Evolutionary conservation across 2,329 filamentous ascomycete genomes (phyloP).

Genomic region (Conoideocrella luteorostrata): DNA sequence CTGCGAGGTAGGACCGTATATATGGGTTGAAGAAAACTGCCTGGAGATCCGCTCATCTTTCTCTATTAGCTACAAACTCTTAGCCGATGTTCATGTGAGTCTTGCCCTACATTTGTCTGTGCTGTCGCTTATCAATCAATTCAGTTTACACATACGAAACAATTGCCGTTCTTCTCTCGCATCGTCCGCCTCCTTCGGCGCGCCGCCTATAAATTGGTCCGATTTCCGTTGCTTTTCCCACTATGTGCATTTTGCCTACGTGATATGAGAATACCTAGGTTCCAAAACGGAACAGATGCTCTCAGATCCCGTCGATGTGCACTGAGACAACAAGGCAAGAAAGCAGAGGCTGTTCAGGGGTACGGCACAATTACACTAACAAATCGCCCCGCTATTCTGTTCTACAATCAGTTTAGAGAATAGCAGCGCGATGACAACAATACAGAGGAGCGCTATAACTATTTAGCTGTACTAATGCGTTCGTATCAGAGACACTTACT

Average conservation of each 20-base stretch:
- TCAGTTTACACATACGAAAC: slow-evolving; percentile 13
- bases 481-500: slow-evolving; percentile 18
- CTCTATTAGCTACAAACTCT: slow-evolving; percentile 15
- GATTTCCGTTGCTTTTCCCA: slow-evolving; percentile 13
- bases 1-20: slow-evolving; percentile 24
- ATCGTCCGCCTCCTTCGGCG: slow-evolving; percentile 4
- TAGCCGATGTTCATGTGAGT: slow-evolving; percentile 12
- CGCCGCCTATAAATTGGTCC: slow-evolving; percentile 8
- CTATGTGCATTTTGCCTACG: slow-evolving; percentile 16
- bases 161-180: slow-evolving; percentile 5
- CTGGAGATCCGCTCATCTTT: slow-evolving; percentile 20
- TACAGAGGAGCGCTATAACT: slow-evolving; percentile 21
- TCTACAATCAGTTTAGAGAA: slow-evolving; percentile 26
- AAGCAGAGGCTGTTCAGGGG: slow-evolving; percentile 22
- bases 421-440: slow-evolving; percentile 22
- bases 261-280: slow-evolving; percentile 21
- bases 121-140: slow-evolving; percentile 10
- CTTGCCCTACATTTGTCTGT: not conserved
- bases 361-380: slow-evolving; percentile 22
- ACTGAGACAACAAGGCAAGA: slow-evolving; percentile 8
- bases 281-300: slow-evolving; percentile 21
- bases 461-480: slow-evolving; percentile 23
- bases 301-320: slow-evolving; percentile 17
- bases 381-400: slow-evolving; percentile 25
- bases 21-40: slow-evolving; percentile 25